Percentiles rank a stretch among this genome's conserved stretches.
phyloP scores from a whole-genome alignment of 148 eudicot genomes.

The Vaccinium vitisidaea region DNA sequence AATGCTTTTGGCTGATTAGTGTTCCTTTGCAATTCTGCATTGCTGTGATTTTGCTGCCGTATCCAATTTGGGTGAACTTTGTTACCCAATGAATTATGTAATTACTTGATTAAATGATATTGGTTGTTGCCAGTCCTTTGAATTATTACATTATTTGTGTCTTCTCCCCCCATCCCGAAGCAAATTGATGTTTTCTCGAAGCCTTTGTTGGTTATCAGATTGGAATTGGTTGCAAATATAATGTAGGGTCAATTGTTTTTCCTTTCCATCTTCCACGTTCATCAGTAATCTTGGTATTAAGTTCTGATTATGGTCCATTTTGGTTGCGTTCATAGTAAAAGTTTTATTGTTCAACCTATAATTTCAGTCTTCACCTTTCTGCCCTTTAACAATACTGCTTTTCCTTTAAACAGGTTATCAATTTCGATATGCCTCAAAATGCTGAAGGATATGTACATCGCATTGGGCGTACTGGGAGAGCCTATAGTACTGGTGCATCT shows the following conservation, averaged over 20 bases:
- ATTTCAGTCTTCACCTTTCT: not conserved
- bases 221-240: not conserved
- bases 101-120: not conserved
- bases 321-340: not conserved
- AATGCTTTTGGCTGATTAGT: not conserved
- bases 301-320: not conserved
- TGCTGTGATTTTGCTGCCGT: not conserved
- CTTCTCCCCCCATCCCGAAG: not conserved
- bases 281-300: not conserved
- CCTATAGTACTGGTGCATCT: conserved; percentile 84
- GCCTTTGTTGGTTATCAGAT: not conserved
- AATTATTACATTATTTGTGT: not conserved
- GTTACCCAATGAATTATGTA: not conserved
- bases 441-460: conserved; percentile 89
- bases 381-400: conserved; percentile 4
- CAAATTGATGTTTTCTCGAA: not conserved
- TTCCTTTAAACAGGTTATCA: conserved; percentile 60
- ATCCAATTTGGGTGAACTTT: not conserved
- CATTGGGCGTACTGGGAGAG: conserved; percentile 99
- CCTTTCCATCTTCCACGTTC: not conserved
- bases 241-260: not conserved
- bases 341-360: not conserved
- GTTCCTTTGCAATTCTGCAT: not conserved
- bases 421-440: conserved; percentile 86
- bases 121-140: not conserved